Conservation (phyloP, 768 basidiomycete species). For the Holtermanniella nyarrowii region DNA sequence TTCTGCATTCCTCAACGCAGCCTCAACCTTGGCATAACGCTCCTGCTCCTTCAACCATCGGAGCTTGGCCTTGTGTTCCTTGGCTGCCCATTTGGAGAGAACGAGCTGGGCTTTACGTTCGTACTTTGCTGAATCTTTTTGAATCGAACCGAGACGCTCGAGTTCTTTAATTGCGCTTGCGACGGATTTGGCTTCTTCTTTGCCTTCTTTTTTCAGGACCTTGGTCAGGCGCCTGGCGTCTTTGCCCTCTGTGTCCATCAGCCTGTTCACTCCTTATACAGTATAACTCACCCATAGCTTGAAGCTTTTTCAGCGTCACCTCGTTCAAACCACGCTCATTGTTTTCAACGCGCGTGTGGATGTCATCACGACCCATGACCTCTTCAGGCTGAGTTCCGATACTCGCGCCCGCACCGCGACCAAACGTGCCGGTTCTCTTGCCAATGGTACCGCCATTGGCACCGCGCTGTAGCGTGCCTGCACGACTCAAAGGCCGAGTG, state of each 20-base stretch:
- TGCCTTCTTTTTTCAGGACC: slow-evolving; percentile 60
- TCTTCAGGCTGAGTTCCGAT: slow-evolving; percentile 39
- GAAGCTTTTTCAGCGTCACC: slow-evolving; percentile 22
- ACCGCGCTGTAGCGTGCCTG: slow-evolving; percentile 21
- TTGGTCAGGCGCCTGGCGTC: slow-evolving; percentile 56
- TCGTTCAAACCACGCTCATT: slow-evolving; percentile 33
- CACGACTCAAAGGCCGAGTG: slow-evolving; percentile 13
- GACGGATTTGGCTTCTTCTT: slow-evolving; percentile 57
- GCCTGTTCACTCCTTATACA: not conserved
- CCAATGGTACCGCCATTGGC: slow-evolving; percentile 35
- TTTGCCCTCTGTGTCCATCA: slow-evolving; percentile 20
- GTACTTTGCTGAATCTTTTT: slow-evolving; percentile 52
- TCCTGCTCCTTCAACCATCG: slow-evolving; percentile 54
- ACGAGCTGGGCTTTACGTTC: slow-evolving; percentile 52
- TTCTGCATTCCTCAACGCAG: slow-evolving; percentile 36
- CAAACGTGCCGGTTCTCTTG: slow-evolving; percentile 30
- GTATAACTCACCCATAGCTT: slow-evolving; percentile 23
- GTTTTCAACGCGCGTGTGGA: slow-evolving; percentile 33
- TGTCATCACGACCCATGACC: slow-evolving; percentile 35
- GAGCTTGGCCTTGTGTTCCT: slow-evolving; percentile 57
- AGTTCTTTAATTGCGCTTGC: slow-evolving; percentile 56
- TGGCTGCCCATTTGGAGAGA: slow-evolving; percentile 50
- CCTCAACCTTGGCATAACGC: slow-evolving; percentile 37
- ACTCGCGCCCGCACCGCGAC: slow-evolving; percentile 32
- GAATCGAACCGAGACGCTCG: slow-evolving; percentile 57